Evolutionary conservation across 2,329 filamentous ascomycete genomes (phyloP).

Genomic region (Aureobasidium zeae): DNA sequence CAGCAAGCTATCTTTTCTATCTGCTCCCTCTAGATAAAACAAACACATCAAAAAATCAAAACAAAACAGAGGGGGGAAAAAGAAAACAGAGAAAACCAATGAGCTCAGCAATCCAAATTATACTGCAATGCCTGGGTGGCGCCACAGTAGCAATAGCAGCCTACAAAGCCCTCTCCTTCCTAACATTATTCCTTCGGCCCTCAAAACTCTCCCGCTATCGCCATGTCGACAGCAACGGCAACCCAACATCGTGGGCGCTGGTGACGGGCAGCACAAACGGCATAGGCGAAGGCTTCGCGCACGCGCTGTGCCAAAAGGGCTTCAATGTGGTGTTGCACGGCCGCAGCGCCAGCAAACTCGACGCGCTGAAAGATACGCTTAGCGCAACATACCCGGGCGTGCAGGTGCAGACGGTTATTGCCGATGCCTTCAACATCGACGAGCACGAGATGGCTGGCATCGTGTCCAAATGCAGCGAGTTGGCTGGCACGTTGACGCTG

Average conservation of each 20-base stretch:
- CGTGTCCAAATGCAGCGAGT: constrained; percentile 21
- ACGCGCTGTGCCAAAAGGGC: constrained; percentile 42
- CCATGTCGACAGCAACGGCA: constrained; percentile 2
- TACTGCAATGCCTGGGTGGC: not conserved
- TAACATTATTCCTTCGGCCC: constrained; percentile 22
- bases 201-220: constrained; percentile 22
- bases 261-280: constrained; percentile 48
- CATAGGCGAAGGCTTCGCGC: constrained; percentile 44
- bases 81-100: too few relatives aligned
- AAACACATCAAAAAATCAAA: too few relatives aligned
- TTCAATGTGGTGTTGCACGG: constrained; percentile 52
- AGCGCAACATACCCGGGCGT: constrained; percentile 31
- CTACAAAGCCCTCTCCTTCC: constrained; percentile 20
- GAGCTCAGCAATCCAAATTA: too few relatives aligned
- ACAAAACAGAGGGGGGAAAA: too few relatives aligned
- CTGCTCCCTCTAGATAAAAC: too few relatives aligned
- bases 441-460: constrained; percentile 23
- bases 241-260: constrained; percentile 40
- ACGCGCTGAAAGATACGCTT: constrained; percentile 34
- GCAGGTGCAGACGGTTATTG: constrained; percentile 35
- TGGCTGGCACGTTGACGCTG: constrained; percentile 39
- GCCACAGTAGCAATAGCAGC: not conserved
- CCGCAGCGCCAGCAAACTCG: constrained; percentile 43
- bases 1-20: too few relatives aligned
- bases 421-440: constrained; percentile 34